These are phyloP conservation scores for Populus hybrid DNA, from an alignment of 441 rosid species.

Conservation along the genomic window DNA sequence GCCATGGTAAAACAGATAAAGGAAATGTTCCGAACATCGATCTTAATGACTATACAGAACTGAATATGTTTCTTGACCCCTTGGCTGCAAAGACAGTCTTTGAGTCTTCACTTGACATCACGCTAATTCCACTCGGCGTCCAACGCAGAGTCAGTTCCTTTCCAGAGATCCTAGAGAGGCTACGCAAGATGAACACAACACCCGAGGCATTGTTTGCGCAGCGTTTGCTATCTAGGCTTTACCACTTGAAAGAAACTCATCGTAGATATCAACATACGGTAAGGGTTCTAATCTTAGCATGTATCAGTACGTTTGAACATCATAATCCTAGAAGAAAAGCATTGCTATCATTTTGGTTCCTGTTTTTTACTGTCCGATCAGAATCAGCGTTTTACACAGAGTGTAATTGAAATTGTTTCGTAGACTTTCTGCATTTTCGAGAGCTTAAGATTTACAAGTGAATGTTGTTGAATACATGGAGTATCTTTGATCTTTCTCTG, in stretches of 20 bases:
- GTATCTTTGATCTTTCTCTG: background rate
- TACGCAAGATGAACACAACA: slow-evolving; percentile 31
- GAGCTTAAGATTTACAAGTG: background rate
- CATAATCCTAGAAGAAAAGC: background rate
- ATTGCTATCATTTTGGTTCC: background rate
- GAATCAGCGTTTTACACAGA: background rate
- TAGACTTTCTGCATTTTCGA: background rate
- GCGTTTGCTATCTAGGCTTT: slow-evolving; percentile 48
- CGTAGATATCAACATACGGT: background rate
- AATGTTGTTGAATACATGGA: background rate
- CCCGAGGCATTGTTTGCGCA: slow-evolving; percentile 57
- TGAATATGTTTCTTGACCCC: slow-evolving; percentile 86
- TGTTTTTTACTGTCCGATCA: background rate
- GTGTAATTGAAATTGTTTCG: background rate
- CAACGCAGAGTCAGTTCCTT: slow-evolving; percentile 55
- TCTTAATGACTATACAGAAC: slow-evolving; percentile 57
- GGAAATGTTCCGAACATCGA: slow-evolving; percentile 57
- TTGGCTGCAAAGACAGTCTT: slow-evolving; percentile 70
- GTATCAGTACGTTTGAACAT: background rate
- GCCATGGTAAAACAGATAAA: slow-evolving; percentile 26
- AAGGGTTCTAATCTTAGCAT: background rate
- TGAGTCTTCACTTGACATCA: slow-evolving; percentile 56
- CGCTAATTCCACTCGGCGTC: slow-evolving; percentile 59
- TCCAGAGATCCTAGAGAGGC: slow-evolving; percentile 29
- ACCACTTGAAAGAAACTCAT: slow-evolving; percentile 43